Evolutionary conservation across 176 grass and related monocot genomes (phyloP), one percentile per base, ranked within the genome.

Genomic region (Carex kokanica): DNA sequence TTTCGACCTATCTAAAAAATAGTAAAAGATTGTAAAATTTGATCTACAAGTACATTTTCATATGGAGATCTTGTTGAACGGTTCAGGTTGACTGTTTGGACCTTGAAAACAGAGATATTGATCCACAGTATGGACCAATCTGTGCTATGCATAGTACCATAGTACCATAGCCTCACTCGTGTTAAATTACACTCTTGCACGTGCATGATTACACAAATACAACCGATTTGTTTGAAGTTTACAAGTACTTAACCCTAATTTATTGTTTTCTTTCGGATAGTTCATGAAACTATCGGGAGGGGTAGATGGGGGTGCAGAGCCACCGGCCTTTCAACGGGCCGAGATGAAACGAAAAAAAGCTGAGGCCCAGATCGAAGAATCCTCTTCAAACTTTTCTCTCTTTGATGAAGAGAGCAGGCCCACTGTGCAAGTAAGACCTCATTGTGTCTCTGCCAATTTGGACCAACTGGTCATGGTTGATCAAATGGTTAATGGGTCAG

Each of bases 261-360:
- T 20, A 8, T 81, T 36, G 29, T 67, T 18, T 40, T 24, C 3
- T 49, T 54, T 81, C 49, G 32, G 45, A 32, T 80, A 98, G 95
- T 94, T 98, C 58, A 54, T 86, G 43, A 85, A 91, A 84, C 86
- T 98, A 78, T 94, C 92, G 29, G 95, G 95, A 83, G 92, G 95
- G 75, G 81, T 98, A 55, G 87, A 90, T 70, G 92, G 95, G 73
- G 95, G 92, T 85, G 47, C 89, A 70, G 83, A 94, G 66, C 94
- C 95, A 38, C 92, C 95, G 86, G 92, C 92, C 79, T 98, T 98
- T 84, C 95, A 93, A 69, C 85, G 64, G 55, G 92, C 95, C 80
- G 92, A 98, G 89, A 88, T 71, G 79, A 78, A 84, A 70, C 90
- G 92, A 73, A 77, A 80, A 38, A 86, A 86, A 61, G 84, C 83